Conservation (phyloP, 805 yeast species). For the Kodamaea sagamina region DNA sequence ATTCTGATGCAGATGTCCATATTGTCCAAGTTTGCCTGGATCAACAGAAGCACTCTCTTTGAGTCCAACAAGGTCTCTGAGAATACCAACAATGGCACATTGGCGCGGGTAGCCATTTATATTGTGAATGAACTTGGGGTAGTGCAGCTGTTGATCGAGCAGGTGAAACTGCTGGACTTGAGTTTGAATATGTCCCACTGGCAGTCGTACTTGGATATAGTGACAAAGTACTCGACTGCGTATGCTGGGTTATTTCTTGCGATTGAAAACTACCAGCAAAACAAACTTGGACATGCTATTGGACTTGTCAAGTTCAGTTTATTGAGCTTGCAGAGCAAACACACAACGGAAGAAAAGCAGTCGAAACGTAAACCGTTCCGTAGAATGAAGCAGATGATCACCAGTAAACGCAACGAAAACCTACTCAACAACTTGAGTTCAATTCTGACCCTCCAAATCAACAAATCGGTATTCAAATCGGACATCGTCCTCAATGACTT, state of each 20-base stretch:
- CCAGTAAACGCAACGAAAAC: constrained; percentile 33
- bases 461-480: constrained; percentile 38
- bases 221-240: constrained; percentile 40
- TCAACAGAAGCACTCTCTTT: constrained; percentile 26
- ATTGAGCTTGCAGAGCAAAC: constrained; percentile 38
- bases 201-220: constrained; percentile 32
- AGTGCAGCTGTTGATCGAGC: constrained; percentile 23
- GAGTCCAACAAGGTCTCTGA: constrained; percentile 12
- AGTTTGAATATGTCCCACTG: constrained; percentile 21
- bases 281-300: constrained; percentile 47
- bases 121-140: constrained; percentile 34
- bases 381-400: constrained; percentile 28
- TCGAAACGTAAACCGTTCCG: constrained; percentile 13
- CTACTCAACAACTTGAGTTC: constrained; percentile 35
- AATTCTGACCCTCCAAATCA: constrained; percentile 34
- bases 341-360: constrained; percentile 6
- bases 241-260: constrained; percentile 48
- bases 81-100: constrained; percentile 38
- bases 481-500: constrained; percentile 41
- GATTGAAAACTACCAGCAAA: constrained; percentile 47
- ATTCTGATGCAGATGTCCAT: constrained; percentile 42
- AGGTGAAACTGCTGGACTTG: constrained; percentile 5
- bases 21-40: constrained; percentile 40
- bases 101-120: constrained; percentile 48
- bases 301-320: constrained; percentile 45